These are phyloP conservation scores for Podaxis sp. DNA, from an alignment of 768 basidiomycete species.

Conservation along the genomic window DNA sequence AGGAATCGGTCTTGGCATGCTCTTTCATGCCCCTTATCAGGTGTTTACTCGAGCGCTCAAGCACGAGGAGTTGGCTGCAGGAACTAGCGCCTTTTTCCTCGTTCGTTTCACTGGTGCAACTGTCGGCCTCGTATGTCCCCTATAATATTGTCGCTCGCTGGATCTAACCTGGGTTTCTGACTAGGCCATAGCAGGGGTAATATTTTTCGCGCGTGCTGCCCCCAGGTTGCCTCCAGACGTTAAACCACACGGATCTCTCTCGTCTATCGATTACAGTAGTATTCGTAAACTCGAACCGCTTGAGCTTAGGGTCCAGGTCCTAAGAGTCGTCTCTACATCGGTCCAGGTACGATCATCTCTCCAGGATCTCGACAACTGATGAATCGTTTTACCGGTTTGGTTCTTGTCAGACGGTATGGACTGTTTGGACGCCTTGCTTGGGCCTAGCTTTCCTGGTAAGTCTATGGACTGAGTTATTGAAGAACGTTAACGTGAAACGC, in stretches of 20 bases:
- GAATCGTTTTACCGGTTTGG: not conserved
- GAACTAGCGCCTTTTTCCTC: slow-evolving; percentile 84
- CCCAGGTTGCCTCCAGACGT: slow-evolving; percentile 45
- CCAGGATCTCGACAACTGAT: slow-evolving; percentile 8
- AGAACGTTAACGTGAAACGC: not conserved
- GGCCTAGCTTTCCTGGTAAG: slow-evolving; percentile 60
- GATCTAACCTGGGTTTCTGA: slow-evolving; percentile 14
- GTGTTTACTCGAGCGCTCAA: slow-evolving; percentile 66
- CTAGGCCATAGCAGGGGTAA: slow-evolving; percentile 73
- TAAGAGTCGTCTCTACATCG: slow-evolving; percentile 53
- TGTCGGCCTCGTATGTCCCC: slow-evolving; percentile 60
- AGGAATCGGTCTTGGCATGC: slow-evolving; percentile 76
- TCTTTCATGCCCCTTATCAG: slow-evolving; percentile 85
- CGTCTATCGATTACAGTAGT: slow-evolving; percentile 52
- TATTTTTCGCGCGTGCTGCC: slow-evolving; percentile 56
- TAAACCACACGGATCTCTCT: slow-evolving; percentile 32
- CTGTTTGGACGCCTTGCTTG: slow-evolving; percentile 65
- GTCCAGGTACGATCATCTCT: slow-evolving; percentile 46
- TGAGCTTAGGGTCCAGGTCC: slow-evolving; percentile 38
- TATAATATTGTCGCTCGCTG: not conserved
- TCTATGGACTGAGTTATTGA: not conserved
- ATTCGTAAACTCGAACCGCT: slow-evolving; percentile 43
- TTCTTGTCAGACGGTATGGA: slow-evolving; percentile 59
- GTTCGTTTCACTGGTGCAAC: slow-evolving; percentile 86
- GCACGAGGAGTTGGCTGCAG: slow-evolving; percentile 64